Evolutionary conservation across 345 rosid species (phyloP), one percentile per base, ranked within the genome.

Genomic region (Cardamine chenopodiifolia): DNA sequence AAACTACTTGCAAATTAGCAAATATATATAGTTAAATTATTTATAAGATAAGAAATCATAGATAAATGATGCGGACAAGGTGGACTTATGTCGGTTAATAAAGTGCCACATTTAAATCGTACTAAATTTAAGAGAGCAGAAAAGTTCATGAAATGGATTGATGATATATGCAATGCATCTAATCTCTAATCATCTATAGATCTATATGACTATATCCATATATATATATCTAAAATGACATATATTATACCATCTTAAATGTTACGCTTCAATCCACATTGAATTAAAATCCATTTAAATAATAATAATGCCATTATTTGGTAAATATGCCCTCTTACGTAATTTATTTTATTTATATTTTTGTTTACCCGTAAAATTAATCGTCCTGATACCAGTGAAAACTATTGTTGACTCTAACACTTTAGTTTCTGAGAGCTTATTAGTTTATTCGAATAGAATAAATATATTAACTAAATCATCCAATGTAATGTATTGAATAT

Each of bases 41-140:
- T 25, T 34, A 8, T 25, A 64, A 64, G 57, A 64, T 29, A 10
- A 53, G 9, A 48, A 31, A 73, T 5, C 20, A 22, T 20, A 15
- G 19, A 40, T 20, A 26, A 37, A 22, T 53, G 62, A 67, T 68
- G 79, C 73, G 62, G 73, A 67, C 68, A 67, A 75, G 45, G 44
- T 50, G 79, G 62, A 60, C 47, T 50, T 40, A 26, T 75, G 73
- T 75, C 68, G 68, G 73, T 60, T 49, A 19, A 59, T 20, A 49
- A 49, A 67, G 52, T 52, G 55, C 15, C 44, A 67, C 45, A 26
- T 12, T 28, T 58, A 48, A 22, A 66, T 74, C 60, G 45, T 66
- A 75, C 68, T 2, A 75, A 61, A 17, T 49, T 53, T 75, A 74
- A 57, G 78, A 47, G 78, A 57, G 45, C 72, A 47, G 3, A 74